These are phyloP conservation scores for Aspergillus carlsbadensis DNA, from an alignment of 495 filamentous ascomycete genomes.

Conservation along the genomic window DNA sequence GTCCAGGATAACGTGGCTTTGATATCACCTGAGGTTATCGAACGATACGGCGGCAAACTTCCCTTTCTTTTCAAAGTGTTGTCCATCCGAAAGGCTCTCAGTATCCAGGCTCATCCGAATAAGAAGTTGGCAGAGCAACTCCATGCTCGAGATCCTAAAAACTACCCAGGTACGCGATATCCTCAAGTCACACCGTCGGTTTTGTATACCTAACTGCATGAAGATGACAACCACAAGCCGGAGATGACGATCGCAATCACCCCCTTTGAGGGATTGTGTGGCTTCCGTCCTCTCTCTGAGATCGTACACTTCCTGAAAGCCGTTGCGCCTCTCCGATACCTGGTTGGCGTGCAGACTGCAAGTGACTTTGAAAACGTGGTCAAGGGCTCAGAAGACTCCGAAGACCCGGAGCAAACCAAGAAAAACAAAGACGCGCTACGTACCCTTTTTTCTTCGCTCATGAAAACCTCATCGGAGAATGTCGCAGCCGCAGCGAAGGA, in stretches of 20 bases:
- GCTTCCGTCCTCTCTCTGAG: slow-evolving; percentile 85
- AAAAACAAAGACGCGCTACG: slow-evolving; percentile 82
- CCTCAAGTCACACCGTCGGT: too few species aligned
- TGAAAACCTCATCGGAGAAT: slow-evolving; percentile 68
- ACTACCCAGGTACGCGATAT: slow-evolving; percentile 70
- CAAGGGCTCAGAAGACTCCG: slow-evolving; percentile 61
- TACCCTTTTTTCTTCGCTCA: slow-evolving; percentile 69
- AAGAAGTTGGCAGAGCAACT: slow-evolving; percentile 93
- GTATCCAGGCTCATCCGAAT: slow-evolving; percentile 97
- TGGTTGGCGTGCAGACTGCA: slow-evolving; percentile 70
- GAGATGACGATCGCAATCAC: slow-evolving; percentile 99
- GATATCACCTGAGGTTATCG: slow-evolving; percentile 66
- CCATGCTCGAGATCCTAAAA: slow-evolving; percentile 80
- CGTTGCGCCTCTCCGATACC: slow-evolving; percentile 67
- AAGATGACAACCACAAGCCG: slow-evolving; percentile 98
- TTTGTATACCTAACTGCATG: neutral
- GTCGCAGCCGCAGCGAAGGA: slow-evolving; percentile 62
- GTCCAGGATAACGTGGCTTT: slow-evolving; percentile 86
- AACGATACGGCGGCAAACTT: slow-evolving; percentile 73
- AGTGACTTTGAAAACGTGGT: slow-evolving; percentile 67
- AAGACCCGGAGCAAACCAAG: slow-evolving; percentile 52
- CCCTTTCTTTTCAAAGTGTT: slow-evolving; percentile 98
- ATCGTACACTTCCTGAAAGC: slow-evolving; percentile 81
- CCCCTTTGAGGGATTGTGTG: slow-evolving; percentile 91
- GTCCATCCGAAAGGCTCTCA: slow-evolving; percentile 88